Conservation (phyloP, 192 early-diverging fungal species). For the Rhizoclosmatium globosum region DNA sequence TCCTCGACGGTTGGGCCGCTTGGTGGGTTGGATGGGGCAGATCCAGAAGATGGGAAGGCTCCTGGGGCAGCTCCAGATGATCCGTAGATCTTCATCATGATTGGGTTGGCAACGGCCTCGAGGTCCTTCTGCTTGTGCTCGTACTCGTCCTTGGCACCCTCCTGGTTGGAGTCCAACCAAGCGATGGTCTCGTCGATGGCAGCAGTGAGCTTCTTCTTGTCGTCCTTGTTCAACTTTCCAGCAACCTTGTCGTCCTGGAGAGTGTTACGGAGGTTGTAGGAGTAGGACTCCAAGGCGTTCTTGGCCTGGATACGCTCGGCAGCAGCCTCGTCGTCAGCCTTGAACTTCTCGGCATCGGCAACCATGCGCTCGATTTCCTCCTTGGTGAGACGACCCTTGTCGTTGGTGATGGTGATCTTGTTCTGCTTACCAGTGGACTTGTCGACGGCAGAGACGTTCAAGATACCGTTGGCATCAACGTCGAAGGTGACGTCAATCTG, state of each 20-base stretch:
- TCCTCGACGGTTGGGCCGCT: constrained; percentile 70
- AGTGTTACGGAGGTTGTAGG: constrained; percentile 97
- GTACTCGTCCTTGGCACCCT: constrained; percentile 98
- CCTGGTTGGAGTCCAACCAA: constrained; percentile 94
- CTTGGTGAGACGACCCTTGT: constrained; percentile 97
- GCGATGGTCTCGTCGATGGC: constrained; percentile 92
- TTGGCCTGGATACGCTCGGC: constrained; percentile 89
- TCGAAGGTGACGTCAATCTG: constrained; percentile 98
- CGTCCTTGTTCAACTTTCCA: constrained; percentile 80
- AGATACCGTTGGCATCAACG: constrained; percentile 96
- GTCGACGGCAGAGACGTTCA: constrained; percentile 92
- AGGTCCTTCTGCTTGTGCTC: constrained; percentile 94
- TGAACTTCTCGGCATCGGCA: constrained; percentile 91
- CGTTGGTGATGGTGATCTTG: constrained; percentile 99
- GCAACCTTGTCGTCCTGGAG: constrained; percentile 82
- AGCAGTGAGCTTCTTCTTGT: constrained; percentile 87
- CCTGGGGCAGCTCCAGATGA: constrained; percentile 74
- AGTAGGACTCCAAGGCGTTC: constrained; percentile 96
- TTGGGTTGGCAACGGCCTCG: constrained; percentile 93
- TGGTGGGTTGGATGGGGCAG: constrained; percentile 69
- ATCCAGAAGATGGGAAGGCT: constrained; percentile 77
- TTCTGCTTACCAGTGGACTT: constrained; percentile 94
- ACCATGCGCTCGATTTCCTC: constrained; percentile 99
- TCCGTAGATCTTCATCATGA: constrained; percentile 96
- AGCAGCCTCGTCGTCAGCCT: constrained; percentile 95